Evolutionary conservation across 2,329 filamentous ascomycete genomes (phyloP).

Genomic region (Biscogniauxia sp.): DNA sequence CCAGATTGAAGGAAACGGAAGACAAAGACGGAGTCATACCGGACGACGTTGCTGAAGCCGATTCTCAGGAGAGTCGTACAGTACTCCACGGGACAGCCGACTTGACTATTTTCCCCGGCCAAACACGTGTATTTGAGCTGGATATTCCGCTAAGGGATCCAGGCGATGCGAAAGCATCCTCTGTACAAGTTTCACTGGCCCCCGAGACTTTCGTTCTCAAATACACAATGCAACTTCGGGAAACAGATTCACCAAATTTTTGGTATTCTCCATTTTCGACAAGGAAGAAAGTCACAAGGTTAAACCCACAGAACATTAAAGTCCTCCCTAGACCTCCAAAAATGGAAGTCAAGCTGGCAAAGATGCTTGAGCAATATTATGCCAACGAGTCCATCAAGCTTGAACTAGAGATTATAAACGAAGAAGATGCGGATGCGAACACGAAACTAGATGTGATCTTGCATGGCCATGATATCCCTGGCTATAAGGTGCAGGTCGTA

Average conservation of each 20-base stretch:
- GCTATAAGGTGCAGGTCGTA: slow-evolving; percentile 41
- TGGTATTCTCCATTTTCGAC: slow-evolving; percentile 50
- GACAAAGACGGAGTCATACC: slow-evolving; percentile 29
- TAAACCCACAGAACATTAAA: slow-evolving; percentile 57
- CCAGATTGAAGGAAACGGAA: slow-evolving; percentile 22
- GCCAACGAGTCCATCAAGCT: slow-evolving; percentile 75
- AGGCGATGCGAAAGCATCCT: slow-evolving; percentile 68
- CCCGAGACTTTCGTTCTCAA: slow-evolving; percentile 65
- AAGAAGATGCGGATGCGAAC: slow-evolving; percentile 75
- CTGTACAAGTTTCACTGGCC: slow-evolving; percentile 61
- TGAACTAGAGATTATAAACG: slow-evolving; percentile 70
- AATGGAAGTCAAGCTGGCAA: slow-evolving; percentile 69
- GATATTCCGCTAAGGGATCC: slow-evolving; percentile 75
- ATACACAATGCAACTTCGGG: slow-evolving; percentile 57
- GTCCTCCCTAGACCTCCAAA: slow-evolving; percentile 90
- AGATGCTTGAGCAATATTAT: slow-evolving; percentile 72
- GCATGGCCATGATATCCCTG: slow-evolving; percentile 55
- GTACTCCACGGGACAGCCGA: slow-evolving; percentile 56
- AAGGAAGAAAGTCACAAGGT: slow-evolving; percentile 47
- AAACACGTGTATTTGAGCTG: slow-evolving; percentile 70
- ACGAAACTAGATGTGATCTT: slow-evolving; percentile 69
- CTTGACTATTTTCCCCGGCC: slow-evolving; percentile 64
- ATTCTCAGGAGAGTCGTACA: slow-evolving; percentile 28
- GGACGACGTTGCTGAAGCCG: slow-evolving; percentile 25
- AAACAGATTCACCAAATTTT: slow-evolving; percentile 39